Percentiles rank a stretch among this genome's conserved stretches.
phyloP scores from a whole-genome alignment of 192 early-diverging fungal species.

The Spinellus fusiger region DNA sequence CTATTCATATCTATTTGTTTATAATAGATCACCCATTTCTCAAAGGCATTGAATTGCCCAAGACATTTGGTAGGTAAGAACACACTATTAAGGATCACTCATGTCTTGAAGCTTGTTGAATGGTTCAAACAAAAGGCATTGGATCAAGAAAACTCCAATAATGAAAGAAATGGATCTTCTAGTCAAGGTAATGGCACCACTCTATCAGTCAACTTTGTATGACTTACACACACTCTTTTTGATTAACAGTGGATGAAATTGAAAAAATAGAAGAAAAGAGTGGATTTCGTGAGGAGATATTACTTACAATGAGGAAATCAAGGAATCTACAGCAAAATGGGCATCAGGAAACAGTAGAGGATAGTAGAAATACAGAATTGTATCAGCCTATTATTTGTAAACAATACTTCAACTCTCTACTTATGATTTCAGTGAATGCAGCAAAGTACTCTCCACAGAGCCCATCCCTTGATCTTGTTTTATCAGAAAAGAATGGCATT shows the following conservation, averaged over 20 bases:
- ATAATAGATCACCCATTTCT: background rate
- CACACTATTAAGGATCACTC: no score
- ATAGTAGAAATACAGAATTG: no score
- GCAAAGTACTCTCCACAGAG: background rate
- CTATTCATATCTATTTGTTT: background rate
- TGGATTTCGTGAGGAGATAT: background rate
- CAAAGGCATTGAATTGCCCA: background rate
- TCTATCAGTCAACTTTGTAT: no score
- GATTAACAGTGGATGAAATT: no score
- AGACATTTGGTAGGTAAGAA: background rate
- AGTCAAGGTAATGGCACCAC: no score
- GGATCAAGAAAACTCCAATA: no score
- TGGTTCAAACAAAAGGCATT: background rate
- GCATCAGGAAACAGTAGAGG: background rate
- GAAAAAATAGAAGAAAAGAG: no score
- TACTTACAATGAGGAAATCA: background rate
- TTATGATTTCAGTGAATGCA: background rate
- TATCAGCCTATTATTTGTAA: no score
- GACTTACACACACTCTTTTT: no score
- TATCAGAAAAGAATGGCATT: background rate
- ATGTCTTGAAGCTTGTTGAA: background rate
- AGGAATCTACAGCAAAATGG: background rate
- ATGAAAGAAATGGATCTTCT: no score
- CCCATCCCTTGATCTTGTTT: background rate
- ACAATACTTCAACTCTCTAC: background rate